Conservation (phyloP, 78 protist genomes). For the Dictyostelium intermedium region DNA sequence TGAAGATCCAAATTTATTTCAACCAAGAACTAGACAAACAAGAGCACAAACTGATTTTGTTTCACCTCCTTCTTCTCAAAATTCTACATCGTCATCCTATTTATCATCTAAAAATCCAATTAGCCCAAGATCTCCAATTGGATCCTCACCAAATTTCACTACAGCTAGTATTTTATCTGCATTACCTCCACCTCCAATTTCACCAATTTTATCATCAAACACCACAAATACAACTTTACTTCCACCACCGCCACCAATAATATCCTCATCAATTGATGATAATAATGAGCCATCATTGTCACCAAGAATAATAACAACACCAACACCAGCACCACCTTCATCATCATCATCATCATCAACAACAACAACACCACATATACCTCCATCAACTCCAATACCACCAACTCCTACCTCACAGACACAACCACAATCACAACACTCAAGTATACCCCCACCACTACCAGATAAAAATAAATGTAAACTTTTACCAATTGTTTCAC, state of each 20-base stretch:
- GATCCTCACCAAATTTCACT: background rate
- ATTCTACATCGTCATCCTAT: background rate
- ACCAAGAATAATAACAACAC: background rate
- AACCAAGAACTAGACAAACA: constrained; percentile 32
- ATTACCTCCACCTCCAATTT: background rate
- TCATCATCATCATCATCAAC: background rate
- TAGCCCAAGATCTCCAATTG: background rate
- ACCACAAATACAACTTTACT: background rate
- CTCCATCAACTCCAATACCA: constrained; percentile 15
- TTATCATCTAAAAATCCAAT: background rate
- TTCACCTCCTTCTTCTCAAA: background rate
- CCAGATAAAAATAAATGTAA: background rate
- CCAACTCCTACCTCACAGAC: background rate
- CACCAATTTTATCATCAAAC: background rate
- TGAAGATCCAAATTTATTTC: constrained; percentile 46
- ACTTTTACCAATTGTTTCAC: background rate
- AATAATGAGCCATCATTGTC: background rate
- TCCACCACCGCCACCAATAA: background rate
- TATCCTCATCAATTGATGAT: background rate
- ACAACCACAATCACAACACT: background rate
- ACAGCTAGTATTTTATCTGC: background rate
- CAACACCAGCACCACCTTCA: background rate
- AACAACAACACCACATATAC: background rate
- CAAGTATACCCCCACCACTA: background rate
- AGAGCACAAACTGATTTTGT: constrained; percentile 72